A percentile compares a stretch with the other conserved stretches of the same genome.
Evolutionary conservation across 208 protist genomes (phyloP).

Genomic region (Acanthamoeba triangularis): DNA sequence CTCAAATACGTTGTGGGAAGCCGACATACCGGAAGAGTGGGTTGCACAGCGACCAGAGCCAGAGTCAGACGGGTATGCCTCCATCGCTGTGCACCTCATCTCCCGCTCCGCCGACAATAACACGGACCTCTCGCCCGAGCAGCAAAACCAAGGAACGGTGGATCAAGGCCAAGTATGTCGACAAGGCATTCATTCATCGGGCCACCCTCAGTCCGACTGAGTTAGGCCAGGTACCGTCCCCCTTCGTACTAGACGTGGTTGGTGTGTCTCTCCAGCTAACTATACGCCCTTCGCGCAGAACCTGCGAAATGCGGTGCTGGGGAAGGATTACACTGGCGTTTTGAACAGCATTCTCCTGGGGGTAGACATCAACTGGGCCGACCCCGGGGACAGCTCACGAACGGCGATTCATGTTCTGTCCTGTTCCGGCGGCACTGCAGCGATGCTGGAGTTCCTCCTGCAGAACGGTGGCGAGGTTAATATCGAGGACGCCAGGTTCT

Average conservation of each 20-base stretch:
- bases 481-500: not conserved
- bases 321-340: conserved; percentile 27
- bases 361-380: conserved; percentile 47
- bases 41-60: not conserved
- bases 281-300: not conserved
- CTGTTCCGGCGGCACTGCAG: not conserved
- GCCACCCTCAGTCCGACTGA: not conserved
- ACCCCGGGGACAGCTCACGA: not conserved
- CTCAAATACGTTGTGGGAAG: conserved; percentile 42
- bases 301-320: not conserved
- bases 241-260: too few relatives aligned
- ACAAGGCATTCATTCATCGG: not conserved
- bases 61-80: conserved; percentile 4
- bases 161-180: conserved; percentile 74
- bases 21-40: conserved; percentile 17
- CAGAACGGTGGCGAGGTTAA: conserved; percentile 63
- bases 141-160: conserved; percentile 33
- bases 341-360: not conserved
- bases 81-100: not conserved
- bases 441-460: conserved; percentile 52
- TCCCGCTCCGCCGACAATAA: not conserved
- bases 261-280: not conserved
- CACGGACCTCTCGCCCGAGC: not conserved
- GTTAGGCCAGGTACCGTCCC: not conserved
- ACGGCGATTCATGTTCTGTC: conserved; percentile 16